Evolutionary conservation across 768 basidiomycete genomes (phyloP).

Genomic region (Auriculariales sp.): DNA sequence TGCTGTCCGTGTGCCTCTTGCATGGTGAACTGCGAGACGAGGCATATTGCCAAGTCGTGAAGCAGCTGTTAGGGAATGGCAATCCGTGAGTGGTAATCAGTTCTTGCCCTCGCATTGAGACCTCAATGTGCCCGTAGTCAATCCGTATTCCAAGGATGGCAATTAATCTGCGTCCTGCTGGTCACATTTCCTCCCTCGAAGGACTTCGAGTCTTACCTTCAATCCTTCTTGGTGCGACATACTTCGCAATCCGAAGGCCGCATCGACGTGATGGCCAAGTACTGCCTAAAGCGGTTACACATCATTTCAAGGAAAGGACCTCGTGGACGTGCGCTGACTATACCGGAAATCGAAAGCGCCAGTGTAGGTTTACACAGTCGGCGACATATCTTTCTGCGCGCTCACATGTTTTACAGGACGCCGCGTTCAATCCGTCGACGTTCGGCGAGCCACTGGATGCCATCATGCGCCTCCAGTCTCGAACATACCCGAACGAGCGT

Average conservation of each 20-base stretch:
- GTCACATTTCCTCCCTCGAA: constrained; percentile 88
- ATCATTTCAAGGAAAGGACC: constrained; percentile 74
- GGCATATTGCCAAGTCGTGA: constrained; percentile 86
- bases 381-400: constrained; percentile 2
- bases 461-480: constrained; percentile 70
- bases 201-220: constrained; percentile 77
- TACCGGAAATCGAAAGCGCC: constrained; percentile 83
- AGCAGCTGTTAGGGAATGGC: constrained; percentile 76
- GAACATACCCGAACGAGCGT: constrained; percentile 71
- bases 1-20: constrained; percentile 62
- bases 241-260: constrained; percentile 55
- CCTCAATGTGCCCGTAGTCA: constrained; percentile 37
- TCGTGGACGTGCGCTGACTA: constrained; percentile 66
- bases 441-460: constrained; percentile 84
- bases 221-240: constrained; percentile 62
- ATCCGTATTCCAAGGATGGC: constrained; percentile 84
- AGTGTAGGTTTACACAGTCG: constrained; percentile 33
- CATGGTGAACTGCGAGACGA: constrained; percentile 84
- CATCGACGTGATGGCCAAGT: constrained; percentile 81
- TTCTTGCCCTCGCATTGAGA: not conserved
- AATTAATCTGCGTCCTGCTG: constrained; percentile 79
- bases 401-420: constrained; percentile 37
- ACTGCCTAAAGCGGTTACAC: constrained; percentile 66
- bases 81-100: constrained; percentile 38
- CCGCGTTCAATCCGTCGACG: constrained; percentile 88